These are phyloP conservation scores for Colletotrichum aenigma DNA, from an alignment of 2,329 filamentous ascomycete species.

Conservation along the genomic window DNA sequence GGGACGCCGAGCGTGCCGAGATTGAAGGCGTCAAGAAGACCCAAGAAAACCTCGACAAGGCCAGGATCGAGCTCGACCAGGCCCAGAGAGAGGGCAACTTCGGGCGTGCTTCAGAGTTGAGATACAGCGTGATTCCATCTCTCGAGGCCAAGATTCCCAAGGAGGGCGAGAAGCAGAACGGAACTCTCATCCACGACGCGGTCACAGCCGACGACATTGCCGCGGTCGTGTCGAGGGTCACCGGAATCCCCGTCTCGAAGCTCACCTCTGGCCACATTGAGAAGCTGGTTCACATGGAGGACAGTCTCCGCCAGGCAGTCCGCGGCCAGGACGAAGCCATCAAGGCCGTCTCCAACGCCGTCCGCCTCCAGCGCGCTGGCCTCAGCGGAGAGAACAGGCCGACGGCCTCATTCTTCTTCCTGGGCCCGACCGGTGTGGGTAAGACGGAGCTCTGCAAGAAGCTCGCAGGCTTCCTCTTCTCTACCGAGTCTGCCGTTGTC, in stretches of 20 bases:
- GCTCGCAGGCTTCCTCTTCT: constrained; percentile 91
- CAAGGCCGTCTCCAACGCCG: constrained; percentile 87
- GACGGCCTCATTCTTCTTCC: constrained; percentile 95
- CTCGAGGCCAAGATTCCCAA: constrained; percentile 81
- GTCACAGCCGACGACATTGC: constrained; percentile 97
- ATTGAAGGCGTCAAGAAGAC: constrained; percentile 86
- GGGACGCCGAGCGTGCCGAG: constrained; percentile 88
- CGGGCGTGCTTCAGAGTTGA: constrained; percentile 84
- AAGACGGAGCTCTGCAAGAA: constrained; percentile 99
- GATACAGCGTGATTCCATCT: constrained; percentile 84
- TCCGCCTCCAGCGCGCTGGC: constrained; percentile 91
- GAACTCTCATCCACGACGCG: constrained; percentile 84
- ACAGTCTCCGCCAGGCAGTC: constrained; percentile 80
- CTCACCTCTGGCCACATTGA: constrained; percentile 93
- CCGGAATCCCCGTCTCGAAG: constrained; percentile 91
- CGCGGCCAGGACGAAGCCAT: constrained; percentile 95
- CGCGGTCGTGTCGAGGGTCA: constrained; percentile 86
- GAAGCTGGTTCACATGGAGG: constrained; percentile 95
- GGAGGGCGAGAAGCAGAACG: constrained; percentile 61
- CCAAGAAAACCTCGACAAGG: constrained; percentile 87
- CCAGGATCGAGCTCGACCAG: constrained; percentile 82
- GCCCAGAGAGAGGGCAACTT: constrained; percentile 90
- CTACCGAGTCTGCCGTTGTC: constrained; percentile 86
- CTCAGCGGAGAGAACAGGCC: constrained; percentile 91
- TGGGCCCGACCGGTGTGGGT: constrained; percentile 93